A percentile compares a stretch with the other conserved stretches of the same genome.
These are phyloP conservation scores for Hansfordia pulvinata DNA, from an alignment of 2,329 filamentous ascomycete genomes.

Conservation along the genomic window DNA sequence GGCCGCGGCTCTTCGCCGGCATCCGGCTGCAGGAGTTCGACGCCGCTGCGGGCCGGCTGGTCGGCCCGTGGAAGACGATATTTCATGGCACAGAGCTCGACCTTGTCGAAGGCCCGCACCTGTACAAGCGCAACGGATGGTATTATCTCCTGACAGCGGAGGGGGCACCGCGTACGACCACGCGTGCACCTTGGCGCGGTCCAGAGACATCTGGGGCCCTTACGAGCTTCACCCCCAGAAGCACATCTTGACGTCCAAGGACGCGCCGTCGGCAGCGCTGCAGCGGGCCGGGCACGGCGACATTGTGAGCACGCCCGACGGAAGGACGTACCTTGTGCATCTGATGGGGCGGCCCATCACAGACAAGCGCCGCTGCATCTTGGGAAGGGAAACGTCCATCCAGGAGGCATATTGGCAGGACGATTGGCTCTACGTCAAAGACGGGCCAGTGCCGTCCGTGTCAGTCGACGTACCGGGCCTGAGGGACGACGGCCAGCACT, in stretches of 20 bases:
- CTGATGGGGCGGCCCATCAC: conserved; percentile 35
- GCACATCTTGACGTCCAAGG: conserved; percentile 39
- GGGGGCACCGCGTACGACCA: conserved; percentile 49
- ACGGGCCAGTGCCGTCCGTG: conserved; percentile 40
- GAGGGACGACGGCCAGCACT: conserved; percentile 33
- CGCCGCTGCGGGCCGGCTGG: conserved; percentile 28
- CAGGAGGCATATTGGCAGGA: conserved; percentile 45
- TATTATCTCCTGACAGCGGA: conserved; percentile 48
- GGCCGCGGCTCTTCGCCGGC: conserved; percentile 36
- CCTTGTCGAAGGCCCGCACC: conserved; percentile 42
- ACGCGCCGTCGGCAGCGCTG: conserved; percentile 31
- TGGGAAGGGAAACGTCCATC: conserved; percentile 41
- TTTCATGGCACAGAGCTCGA: conserved; percentile 40
- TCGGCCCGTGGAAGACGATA: conserved; percentile 40
- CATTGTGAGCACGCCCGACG: conserved; percentile 38
- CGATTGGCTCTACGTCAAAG: conserved; percentile 49
- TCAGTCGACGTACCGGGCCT: conserved; percentile 33
- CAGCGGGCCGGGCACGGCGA: conserved; percentile 41
- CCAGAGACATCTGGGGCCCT: conserved; percentile 40
- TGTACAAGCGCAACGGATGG: conserved; percentile 43
- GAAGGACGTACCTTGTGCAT: conserved; percentile 39
- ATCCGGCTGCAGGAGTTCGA: conserved; percentile 47
- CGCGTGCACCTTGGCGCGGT: conserved; percentile 43
- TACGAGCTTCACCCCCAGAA: conserved; percentile 47
- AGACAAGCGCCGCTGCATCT: conserved; percentile 35